Evolutionary conservation across 2,329 filamentous ascomycete species (phyloP), one percentile per base, ranked within the genome.

Genomic region (Aspergillus sp.): DNA sequence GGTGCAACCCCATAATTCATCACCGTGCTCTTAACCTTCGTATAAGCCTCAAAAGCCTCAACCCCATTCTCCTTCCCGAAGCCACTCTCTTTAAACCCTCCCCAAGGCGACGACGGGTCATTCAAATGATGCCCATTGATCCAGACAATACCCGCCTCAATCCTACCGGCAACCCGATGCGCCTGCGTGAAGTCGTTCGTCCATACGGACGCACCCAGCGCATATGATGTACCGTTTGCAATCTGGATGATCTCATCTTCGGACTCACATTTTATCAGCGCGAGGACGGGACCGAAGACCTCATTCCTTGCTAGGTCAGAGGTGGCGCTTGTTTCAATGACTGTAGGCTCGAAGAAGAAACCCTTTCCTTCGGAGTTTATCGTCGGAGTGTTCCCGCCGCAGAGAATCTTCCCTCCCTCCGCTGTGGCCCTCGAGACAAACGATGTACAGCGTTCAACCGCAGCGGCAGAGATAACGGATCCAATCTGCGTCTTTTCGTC

Each of bases 51-150:
- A 64, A 84, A 87, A 0, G 86, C 84, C 66, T 88, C 88, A 0
- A 86, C 64, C 0, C 88, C 88, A 66, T 91, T 90, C 76, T 91
- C 89, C 59, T 87, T 90, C 1, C 88, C 88, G 0, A 90, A 81
- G 1, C 88, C 88, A 62, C 84, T 87, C 1, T 82, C 80, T 64
- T 86, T 85, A 31, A 83, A 77, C 1, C 87, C 86, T 25, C 88
- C 88, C 87, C 88, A 88, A 0, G 88, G 86, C 58, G 86, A 87
- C 63, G 86, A 87, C 0, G 88, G 87, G 63, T 90, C 88, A 64
- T 90, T 90, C 35, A 87, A 81, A 68, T 90, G 87, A 71, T 90
- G 87, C 0, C 75, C 79, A 61, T 79, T 82, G 15, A 75, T 70
- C 76, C 68, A 81, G 31, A 77, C 73, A 31, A 82, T 81, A 1